Base-by-base conservation (phyloP, 2,329 filamentous ascomycete genomes). In the Diplodia corticola region DNA sequence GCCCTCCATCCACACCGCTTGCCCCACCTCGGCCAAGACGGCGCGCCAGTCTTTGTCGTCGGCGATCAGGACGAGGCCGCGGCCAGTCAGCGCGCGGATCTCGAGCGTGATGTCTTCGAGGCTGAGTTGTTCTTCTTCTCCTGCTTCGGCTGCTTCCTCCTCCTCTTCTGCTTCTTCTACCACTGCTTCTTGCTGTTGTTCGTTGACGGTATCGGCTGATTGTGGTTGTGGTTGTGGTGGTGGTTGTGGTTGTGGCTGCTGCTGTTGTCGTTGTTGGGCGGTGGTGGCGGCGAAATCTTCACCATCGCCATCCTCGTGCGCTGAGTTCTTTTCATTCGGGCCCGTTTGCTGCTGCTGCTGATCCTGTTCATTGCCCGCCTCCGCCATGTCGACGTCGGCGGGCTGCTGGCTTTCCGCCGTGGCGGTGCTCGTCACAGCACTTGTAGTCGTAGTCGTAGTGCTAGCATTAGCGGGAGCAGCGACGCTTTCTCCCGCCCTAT, bases 1-100 rank as follows among this genome's bases (percentile, higher is more conserved):
- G 1, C 73, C 73, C 65, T 75, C 73, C 17, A 63, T 67, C 75
- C 75, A 78, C 4, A 72, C 69, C 3, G 74, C 72, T 51, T 68
- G 68, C 0, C 71, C 72, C 40, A 73, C 69, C 55, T 77, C 73
- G 9, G 69, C 65, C 60, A 74, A 69, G 20, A 72, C 68, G 7
- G 68, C 64, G 13, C 71, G 68, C 75, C 74, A 77, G 3, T 72
- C 68, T 20, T 72, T 69, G 3, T 71, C 71, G 24, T 65, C 69
- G 7, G 64, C 54, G 35, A 77, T 69, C 5, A 65, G 51, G 9
- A 67, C 67, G 69, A 75, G 71, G 0, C 76, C 75, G 2, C 51
- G 54, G 26, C 50, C 50, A 1, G 70, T 70, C n/a, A 75, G 54
- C 2, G 72, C 73, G 40, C 72, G 72, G 53, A 78, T 67, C 1